Evolutionary conservation across 2,329 filamentous ascomycete genomes (phyloP).

Genomic region (Dactylellina sp.): DNA sequence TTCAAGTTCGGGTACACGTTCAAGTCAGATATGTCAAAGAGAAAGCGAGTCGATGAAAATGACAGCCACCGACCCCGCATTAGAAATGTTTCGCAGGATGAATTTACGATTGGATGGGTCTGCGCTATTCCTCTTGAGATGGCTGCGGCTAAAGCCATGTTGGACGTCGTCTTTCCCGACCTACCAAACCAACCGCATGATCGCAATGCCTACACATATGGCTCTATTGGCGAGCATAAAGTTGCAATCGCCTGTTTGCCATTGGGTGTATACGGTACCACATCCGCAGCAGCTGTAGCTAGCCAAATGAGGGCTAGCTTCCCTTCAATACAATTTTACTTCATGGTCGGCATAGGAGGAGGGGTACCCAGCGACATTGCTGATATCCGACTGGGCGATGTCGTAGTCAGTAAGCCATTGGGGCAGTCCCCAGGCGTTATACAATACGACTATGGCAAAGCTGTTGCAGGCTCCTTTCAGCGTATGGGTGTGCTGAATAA

Average conservation of each 20-base stretch:
- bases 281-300: conserved; percentile 6
- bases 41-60: too few relatives aligned
- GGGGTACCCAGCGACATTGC: conserved; percentile 4
- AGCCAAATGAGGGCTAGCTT: conserved; percentile 31
- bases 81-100: conserved; percentile 7
- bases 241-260: conserved; percentile 34
- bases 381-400: conserved; percentile 40
- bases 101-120: conserved; percentile 48
- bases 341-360: conserved; percentile 48
- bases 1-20: too few relatives aligned
- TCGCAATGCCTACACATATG: conserved; percentile 25
- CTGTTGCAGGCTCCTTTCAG: not conserved
- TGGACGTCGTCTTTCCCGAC: conserved; percentile 19
- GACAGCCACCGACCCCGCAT: too few relatives aligned
- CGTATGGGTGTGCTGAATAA: conserved; percentile 11
- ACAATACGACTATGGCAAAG: conserved; percentile 42
- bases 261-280: not conserved
- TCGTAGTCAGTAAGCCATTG: conserved; percentile 31
- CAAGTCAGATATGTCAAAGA: too few relatives aligned
- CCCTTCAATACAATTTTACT: conserved; percentile 13
- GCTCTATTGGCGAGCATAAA: conserved; percentile 22
- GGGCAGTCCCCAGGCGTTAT: conserved; percentile 7
- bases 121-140: conserved; percentile 23
- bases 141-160: conserved; percentile 24
- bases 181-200: conserved; percentile 5